Evolutionary conservation across 352 stramenopile genomes (phyloP), one percentile per base, ranked within the genome.

Genomic region (Labyrinthula sp.): DNA sequence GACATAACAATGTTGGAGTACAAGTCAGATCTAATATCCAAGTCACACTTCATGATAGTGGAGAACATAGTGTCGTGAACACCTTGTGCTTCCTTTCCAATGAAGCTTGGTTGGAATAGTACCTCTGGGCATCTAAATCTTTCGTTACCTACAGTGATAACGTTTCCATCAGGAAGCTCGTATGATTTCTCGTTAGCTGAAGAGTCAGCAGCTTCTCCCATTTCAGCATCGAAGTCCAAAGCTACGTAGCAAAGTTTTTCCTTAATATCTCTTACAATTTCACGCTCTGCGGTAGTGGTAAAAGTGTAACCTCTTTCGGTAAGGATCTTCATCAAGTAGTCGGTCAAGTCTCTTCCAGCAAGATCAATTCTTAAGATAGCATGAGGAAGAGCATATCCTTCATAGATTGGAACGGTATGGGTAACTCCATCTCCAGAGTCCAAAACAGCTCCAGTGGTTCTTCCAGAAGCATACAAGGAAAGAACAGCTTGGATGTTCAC

Each of bases 261-360:
- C 77, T 95, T 95, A 62, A 95, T 93, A 63, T 95, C 82, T 47
- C 84, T 71, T 17, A 87, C 74, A 59, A 86, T 74, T 49, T 85
- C 75, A 20, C 64, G 58, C 59, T 89, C 74, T 12, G 77, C 73
- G 8, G 73, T 82, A 17, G 75, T 84, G 50, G 76, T 71, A 54
- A 89, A 83, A 37, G 71, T 71, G 60, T 85, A 80, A 0, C 77
- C 77, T 50, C 57, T 40, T 40, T 64, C 58, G 25, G 49, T 61
- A 27, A 71, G 47, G 36, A 71, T 59, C 37, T 58, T 66, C 52
- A 58, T 56, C 56, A 71, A 54, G 47, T 68, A 62, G 58, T 78
- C 66, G 36, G 69, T 80, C 40, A 81, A 47, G 56, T 79, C 69
- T 64, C 73, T 80, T 76, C 79, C 79, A 37, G 77, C 76, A 34